Evolutionary conservation across 352 stramenopile genomes (phyloP).

Genomic region (Globisporangium solare): DNA sequence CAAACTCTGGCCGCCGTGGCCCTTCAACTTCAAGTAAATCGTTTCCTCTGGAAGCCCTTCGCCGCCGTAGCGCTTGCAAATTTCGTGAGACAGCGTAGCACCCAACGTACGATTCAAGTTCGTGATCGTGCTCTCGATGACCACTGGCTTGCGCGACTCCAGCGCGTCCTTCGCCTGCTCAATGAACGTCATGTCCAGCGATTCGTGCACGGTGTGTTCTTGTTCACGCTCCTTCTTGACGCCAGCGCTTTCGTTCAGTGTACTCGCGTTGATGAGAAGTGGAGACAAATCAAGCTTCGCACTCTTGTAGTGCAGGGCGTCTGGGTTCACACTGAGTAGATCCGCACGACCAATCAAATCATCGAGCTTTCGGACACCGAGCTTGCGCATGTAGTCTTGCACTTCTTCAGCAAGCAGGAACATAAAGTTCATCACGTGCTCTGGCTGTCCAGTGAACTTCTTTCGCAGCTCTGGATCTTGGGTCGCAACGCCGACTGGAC

Average conservation of each 20-base stretch:
- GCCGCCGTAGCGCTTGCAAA: slow-evolving; percentile 91
- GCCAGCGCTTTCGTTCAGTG: slow-evolving; percentile 88
- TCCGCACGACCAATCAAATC: slow-evolving; percentile 94
- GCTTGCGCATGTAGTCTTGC: slow-evolving; percentile 54
- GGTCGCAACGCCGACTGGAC: slow-evolving; percentile 96
- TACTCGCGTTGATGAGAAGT: slow-evolving; percentile 90
- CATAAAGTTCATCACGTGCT: slow-evolving; percentile 98
- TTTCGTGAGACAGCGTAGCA: slow-evolving; percentile 92
- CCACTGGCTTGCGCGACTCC: slow-evolving; percentile 69
- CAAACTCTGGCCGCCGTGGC: slow-evolving; percentile 92
- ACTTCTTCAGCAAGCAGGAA: slow-evolving; percentile 96
- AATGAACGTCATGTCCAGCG: slow-evolving; percentile 92
- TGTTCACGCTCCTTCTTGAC: slow-evolving; percentile 83
- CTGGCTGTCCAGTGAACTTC: slow-evolving; percentile 94
- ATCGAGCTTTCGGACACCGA: slow-evolving; percentile 92
- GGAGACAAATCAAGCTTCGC: slow-evolving; percentile 89
- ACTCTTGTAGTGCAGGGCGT: slow-evolving; percentile 68
- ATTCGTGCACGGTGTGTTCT: slow-evolving; percentile 87
- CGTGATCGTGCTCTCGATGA: slow-evolving; percentile 65
- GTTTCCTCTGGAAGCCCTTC: slow-evolving; percentile 90
- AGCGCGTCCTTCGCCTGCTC: slow-evolving; percentile 78
- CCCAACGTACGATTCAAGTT: slow-evolving; percentile 94
- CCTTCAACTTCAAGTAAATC: slow-evolving; percentile 92
- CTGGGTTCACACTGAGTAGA: slow-evolving; percentile 89
- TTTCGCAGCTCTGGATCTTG: slow-evolving; percentile 94